Percentiles rank a stretch among this genome's conserved stretches.
Evolutionary conservation across 192 early-diverging fungal species (phyloP).

Genomic region (Mycoemilia scoparia): DNA sequence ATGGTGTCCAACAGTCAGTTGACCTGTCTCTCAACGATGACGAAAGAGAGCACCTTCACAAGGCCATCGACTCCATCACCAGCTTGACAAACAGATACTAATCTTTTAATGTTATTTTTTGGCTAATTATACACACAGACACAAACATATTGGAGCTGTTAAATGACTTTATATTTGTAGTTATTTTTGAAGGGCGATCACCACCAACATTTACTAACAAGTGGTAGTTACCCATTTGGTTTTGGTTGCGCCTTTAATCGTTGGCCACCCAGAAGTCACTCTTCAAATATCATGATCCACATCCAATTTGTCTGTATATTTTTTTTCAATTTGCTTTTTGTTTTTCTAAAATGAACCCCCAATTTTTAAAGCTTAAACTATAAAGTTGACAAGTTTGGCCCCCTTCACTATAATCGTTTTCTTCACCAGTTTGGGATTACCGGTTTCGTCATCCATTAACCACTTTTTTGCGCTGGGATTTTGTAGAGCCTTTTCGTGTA

Average conservation of each 20-base stretch:
- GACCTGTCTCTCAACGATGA: constrained; percentile 41
- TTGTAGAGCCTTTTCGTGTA: constrained; percentile 18
- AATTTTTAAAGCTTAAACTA: constrained; percentile 17
- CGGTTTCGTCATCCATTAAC: constrained; percentile 22
- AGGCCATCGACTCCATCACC: constrained; percentile 34
- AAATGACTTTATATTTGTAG: too few species aligned
- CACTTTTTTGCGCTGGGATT: constrained; percentile 32
- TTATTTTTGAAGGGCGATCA: too few species aligned
- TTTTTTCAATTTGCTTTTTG: neutral
- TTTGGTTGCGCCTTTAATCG: too few species aligned
- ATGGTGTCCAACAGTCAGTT: constrained; percentile 53
- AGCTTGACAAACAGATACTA: too few species aligned
- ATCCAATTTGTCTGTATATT: too few species aligned
- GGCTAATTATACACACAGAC: too few species aligned
- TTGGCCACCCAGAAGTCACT: too few species aligned
- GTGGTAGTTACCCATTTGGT: too few species aligned
- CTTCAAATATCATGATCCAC: too few species aligned
- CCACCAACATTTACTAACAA: too few species aligned
- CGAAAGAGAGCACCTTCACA: constrained; percentile 37
- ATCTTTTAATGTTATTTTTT: too few species aligned
- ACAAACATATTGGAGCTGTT: too few species aligned
- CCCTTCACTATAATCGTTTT: constrained; percentile 50
- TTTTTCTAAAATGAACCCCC: neutral
- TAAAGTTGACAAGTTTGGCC: constrained; percentile 60
- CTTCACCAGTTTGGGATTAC: constrained; percentile 8